Evolutionary conservation across 164 flowering plant genomes (phyloP).

Genomic region (Protea cynaroides): DNA sequence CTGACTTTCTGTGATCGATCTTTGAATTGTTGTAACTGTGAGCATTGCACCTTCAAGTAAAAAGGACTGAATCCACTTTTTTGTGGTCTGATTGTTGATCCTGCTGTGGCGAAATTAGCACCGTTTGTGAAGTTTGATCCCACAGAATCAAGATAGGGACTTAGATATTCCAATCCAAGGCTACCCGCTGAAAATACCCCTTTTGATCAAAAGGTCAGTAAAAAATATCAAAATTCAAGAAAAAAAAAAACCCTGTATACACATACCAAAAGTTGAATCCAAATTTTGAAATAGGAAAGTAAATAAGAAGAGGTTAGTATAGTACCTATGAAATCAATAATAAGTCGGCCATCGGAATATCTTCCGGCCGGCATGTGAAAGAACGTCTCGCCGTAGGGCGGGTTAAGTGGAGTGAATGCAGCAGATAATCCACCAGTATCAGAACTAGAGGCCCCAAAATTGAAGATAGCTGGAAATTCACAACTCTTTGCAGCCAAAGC

Average conservation of each 20-base stretch:
- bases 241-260: too few species aligned
- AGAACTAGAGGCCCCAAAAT: constrained; percentile 61
- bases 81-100: constrained; percentile 43
- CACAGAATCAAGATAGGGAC: constrained; percentile 40
- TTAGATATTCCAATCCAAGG: constrained; percentile 37
- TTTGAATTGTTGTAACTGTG: constrained; percentile 1
- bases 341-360: constrained; percentile 41
- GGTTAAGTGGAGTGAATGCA: constrained; percentile 25
- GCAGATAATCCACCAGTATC: constrained; percentile 58
- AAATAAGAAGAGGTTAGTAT: background rate
- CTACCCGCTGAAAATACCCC: constrained; percentile 16
- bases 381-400: constrained; percentile 41
- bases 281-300: too few species aligned
- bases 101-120: constrained; percentile 55
- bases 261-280: too few species aligned
- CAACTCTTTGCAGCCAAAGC: constrained; percentile 13
- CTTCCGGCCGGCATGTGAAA: constrained; percentile 43
- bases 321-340: constrained; percentile 56
- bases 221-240: too few species aligned
- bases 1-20: background rate
- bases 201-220: too few species aligned
- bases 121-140: constrained; percentile 41
- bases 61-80: constrained; percentile 52
- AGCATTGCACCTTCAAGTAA: constrained; percentile 37
- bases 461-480: constrained; percentile 50